Conservation (phyloP, 768 basidiomycete genomes). For the Kockovaella imperatae region DNA sequence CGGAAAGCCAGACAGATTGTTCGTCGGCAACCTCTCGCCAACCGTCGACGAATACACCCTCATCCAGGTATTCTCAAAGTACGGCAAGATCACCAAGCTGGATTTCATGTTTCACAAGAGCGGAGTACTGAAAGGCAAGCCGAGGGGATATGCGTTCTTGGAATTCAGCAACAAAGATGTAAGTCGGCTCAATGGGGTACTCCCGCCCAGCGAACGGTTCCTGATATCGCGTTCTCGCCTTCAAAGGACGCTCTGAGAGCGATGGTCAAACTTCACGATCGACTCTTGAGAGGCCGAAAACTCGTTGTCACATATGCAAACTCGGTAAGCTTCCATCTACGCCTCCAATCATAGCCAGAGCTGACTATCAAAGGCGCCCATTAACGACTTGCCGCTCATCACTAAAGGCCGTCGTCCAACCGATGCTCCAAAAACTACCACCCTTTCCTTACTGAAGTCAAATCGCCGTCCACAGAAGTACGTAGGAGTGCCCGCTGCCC, state of each 20-base stretch:
- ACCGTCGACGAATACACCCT: constrained; percentile 87
- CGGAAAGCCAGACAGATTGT: constrained; percentile 59
- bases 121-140: constrained; percentile 80
- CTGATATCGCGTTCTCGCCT: background rate
- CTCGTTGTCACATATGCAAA: constrained; percentile 86
- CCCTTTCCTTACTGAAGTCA: constrained; percentile 78
- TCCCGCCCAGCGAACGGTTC: background rate
- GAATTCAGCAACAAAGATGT: constrained; percentile 75
- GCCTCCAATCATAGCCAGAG: background rate
- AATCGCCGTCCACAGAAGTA: constrained; percentile 51
- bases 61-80: constrained; percentile 81
- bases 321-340: constrained; percentile 51
- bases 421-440: constrained; percentile 56
- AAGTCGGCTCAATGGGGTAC: constrained; percentile 45
- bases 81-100: constrained; percentile 82
- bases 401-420: constrained; percentile 25
- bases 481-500: background rate
- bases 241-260: constrained; percentile 76
- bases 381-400: constrained; percentile 17
- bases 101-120: constrained; percentile 95
- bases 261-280: constrained; percentile 63
- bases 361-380: constrained; percentile 25
- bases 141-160: constrained; percentile 89
- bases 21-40: constrained; percentile 80
- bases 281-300: constrained; percentile 75